Conservation (phyloP, 2,329 filamentous ascomycete species). For the Pseudogymnoascus pannorum region DNA sequence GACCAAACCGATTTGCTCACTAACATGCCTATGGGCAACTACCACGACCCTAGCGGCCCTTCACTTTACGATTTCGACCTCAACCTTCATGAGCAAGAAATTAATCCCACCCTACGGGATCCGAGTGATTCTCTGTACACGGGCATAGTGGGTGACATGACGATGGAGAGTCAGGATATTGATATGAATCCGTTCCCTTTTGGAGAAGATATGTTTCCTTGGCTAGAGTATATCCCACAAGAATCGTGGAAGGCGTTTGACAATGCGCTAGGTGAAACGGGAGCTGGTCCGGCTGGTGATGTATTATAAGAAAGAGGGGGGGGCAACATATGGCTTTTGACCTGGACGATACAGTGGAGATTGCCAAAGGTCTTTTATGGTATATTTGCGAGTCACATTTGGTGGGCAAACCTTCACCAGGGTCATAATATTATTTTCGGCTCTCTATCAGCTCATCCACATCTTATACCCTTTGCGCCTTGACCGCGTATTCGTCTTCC, state of each 20-base stretch:
- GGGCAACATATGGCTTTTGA: not conserved
- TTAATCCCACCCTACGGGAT: not conserved
- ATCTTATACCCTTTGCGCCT: not conserved
- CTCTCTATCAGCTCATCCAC: not conserved
- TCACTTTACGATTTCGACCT: not conserved
- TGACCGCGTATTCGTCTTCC: not conserved
- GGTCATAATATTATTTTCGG: not conserved
- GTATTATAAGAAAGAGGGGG: not conserved
- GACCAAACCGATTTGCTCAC: not conserved
- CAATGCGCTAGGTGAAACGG: not conserved
- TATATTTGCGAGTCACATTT: too few relatives aligned
- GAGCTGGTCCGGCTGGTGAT: not conserved
- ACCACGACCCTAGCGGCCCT: not conserved
- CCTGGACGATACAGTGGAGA: too few relatives aligned
- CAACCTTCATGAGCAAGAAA: not conserved
- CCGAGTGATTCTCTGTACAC: not conserved
- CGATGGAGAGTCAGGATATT: slow-evolving; percentile 70
- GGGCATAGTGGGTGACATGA: slow-evolving; percentile 39
- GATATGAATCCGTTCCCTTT: slow-evolving; percentile 55
- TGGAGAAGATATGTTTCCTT: slow-evolving; percentile 64
- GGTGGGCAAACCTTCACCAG: too few relatives aligned
- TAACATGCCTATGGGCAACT: not conserved
- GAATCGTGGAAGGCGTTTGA: slow-evolving; percentile 55
- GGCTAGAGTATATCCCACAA: slow-evolving; percentile 65
- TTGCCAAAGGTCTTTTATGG: too few relatives aligned